phyloP scores from a whole-genome alignment of 1,284 basidiomycete species.

The Ustanciosporium gigantosporum region DNA sequence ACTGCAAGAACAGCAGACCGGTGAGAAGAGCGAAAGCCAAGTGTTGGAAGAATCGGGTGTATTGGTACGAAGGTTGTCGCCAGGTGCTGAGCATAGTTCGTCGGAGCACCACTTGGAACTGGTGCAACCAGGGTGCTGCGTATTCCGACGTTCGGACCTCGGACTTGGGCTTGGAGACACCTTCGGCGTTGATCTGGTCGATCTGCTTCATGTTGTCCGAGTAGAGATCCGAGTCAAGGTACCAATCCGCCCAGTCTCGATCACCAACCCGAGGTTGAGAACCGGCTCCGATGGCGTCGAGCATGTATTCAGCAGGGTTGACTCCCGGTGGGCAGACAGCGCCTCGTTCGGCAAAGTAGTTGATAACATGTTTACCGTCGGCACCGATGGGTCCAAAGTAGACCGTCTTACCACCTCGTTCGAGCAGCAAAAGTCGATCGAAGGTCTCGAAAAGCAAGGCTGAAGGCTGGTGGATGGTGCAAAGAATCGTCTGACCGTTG shows the following conservation, averaged over 20 bases:
- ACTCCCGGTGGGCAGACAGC: conserved; percentile 65
- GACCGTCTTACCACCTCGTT: conserved; percentile 62
- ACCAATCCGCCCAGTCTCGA: conserved; percentile 61
- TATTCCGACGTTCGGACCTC: conserved; percentile 58
- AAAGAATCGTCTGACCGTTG: conserved; percentile 72
- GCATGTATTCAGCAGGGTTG: conserved; percentile 66
- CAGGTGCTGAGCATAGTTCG: conserved; percentile 69
- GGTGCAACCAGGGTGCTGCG: conserved; percentile 76
- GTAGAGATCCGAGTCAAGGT: conserved; percentile 60
- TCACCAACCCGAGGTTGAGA: conserved; percentile 54
- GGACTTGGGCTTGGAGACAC: conserved; percentile 59
- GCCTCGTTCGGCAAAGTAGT: conserved; percentile 67
- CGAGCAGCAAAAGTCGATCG: conserved; percentile 65
- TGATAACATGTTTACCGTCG: conserved; percentile 65
- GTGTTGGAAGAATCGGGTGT: conserved; percentile 72
- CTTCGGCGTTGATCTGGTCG: conserved; percentile 63
- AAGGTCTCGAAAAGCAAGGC: conserved; percentile 71
- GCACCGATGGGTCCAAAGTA: conserved; percentile 68
- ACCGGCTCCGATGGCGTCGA: conserved; percentile 62
- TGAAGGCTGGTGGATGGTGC: conserved; percentile 72
- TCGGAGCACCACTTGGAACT: conserved; percentile 74
- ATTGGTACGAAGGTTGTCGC: conserved; percentile 62
- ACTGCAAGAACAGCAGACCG: conserved; percentile 80
- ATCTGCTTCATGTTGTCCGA: conserved; percentile 62
- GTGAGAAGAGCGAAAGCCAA: conserved; percentile 73